Percentiles rank a stretch among this genome's conserved stretches.
These are phyloP conservation scores for Botrytis hyacinthi DNA, from an alignment of 2,329 filamentous ascomycete genomes.

Conservation along the genomic window DNA sequence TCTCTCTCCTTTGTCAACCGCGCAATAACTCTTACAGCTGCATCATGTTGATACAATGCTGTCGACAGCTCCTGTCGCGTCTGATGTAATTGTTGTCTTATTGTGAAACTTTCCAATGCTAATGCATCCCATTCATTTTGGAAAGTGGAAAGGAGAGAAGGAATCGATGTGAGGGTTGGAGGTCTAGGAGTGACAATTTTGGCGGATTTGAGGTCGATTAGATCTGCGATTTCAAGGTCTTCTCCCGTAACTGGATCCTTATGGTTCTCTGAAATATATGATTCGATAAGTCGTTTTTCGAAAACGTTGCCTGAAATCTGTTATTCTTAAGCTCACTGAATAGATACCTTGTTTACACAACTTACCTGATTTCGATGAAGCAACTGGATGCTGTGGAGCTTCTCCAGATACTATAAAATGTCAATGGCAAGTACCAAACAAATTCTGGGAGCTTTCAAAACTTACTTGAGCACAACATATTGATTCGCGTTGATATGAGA, in stretches of 20 bases:
- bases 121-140: slow-evolving; percentile 98
- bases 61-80: slow-evolving; percentile 92
- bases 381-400: slow-evolving; percentile 89
- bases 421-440: slow-evolving; percentile 31
- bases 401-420: slow-evolving; percentile 78
- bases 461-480: slow-evolving; percentile 66
- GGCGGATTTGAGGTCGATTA: slow-evolving; percentile 81
- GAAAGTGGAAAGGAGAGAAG: slow-evolving; percentile 87
- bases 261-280: slow-evolving; percentile 89
- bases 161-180: slow-evolving; percentile 92
- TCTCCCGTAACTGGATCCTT: slow-evolving; percentile 90
- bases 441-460: slow-evolving; percentile 31
- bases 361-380: slow-evolving; percentile 89
- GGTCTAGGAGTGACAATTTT: slow-evolving; percentile 85
- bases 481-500: slow-evolving; percentile 36
- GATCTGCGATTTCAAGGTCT: slow-evolving; percentile 77
- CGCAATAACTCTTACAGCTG: slow-evolving; percentile 92
- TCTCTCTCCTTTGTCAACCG: slow-evolving; percentile 87
- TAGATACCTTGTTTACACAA: slow-evolving; percentile 31
- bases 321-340: slow-evolving; percentile 28
- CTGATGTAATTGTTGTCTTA: slow-evolving; percentile 84
- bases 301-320: slow-evolving; percentile 71
- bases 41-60: slow-evolving; percentile 94
- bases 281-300: slow-evolving; percentile 91
- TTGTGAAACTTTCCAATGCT: slow-evolving; percentile 84